Evolutionary conservation across 176 grass and related monocot genomes (phyloP).

Genomic region (Carex cristatella): DNA sequence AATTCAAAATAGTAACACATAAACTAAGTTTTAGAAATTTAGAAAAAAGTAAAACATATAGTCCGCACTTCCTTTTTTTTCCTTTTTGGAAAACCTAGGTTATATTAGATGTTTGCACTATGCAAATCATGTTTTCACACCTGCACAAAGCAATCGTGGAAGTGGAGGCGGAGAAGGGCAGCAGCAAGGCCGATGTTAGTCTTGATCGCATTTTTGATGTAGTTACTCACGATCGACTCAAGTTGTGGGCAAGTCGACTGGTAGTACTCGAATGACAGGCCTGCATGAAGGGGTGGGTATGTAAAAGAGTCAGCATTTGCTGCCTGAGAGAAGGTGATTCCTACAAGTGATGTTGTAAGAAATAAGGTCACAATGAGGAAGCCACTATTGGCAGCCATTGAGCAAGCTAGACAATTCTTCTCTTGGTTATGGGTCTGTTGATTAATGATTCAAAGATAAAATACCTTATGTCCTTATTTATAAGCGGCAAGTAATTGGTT

Average conservation of each 20-base stretch:
- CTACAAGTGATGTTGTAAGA: not conserved
- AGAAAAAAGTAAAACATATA: too few species aligned
- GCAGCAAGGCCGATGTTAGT: constrained; percentile 46
- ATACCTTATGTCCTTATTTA: not conserved
- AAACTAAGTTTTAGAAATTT: too few species aligned
- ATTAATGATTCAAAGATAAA: not conserved
- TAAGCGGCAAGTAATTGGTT: not conserved
- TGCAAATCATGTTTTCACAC: not conserved
- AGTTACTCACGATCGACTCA: constrained; percentile 21
- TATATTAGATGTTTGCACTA: not conserved
- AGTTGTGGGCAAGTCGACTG: constrained; percentile 31
- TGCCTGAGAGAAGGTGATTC: not conserved
- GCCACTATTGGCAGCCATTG: not conserved
- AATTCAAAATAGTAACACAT: too few species aligned
- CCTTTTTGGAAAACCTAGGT: too few species aligned
- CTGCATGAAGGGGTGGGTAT: constrained; percentile 27
- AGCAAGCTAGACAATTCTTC: not conserved
- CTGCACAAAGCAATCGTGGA: constrained; percentile 74
- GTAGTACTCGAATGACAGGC: constrained; percentile 56
- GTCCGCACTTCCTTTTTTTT: too few species aligned
- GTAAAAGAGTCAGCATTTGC: not conserved
- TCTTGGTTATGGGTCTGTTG: not conserved
- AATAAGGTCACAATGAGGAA: not conserved
- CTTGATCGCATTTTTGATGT: constrained; percentile 18
- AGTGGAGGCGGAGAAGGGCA: constrained; percentile 18